Percentiles rank a stretch among this genome's conserved stretches.
Evolutionary conservation across 257 asterid genomes (phyloP).

Genomic region (Solanum arcanum): DNA sequence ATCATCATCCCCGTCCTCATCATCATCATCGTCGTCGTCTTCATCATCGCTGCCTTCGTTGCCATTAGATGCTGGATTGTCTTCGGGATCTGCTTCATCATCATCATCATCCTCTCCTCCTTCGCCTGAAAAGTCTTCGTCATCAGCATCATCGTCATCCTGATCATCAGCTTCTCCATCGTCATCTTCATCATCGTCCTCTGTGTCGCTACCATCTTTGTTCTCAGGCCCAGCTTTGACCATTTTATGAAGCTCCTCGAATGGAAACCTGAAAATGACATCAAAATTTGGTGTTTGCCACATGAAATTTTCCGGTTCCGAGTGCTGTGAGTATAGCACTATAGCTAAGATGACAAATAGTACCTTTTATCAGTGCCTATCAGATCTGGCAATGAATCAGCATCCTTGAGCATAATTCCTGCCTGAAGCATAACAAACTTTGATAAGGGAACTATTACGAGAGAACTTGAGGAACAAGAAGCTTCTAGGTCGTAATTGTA

Average conservation of each 20-base stretch:
- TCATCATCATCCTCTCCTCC: slow-evolving; percentile 47
- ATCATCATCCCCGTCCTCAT: not conserved
- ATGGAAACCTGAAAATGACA: slow-evolving; percentile 38
- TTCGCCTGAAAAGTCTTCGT: slow-evolving; percentile 30
- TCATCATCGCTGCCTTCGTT: not conserved
- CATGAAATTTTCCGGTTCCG: not conserved
- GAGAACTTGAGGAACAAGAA: not conserved
- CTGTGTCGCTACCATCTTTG: slow-evolving; percentile 63
- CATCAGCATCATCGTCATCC: slow-evolving; percentile 63
- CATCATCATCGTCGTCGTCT: not conserved
- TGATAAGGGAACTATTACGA: not conserved
- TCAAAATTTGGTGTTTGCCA: not conserved
- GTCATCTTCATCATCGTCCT: slow-evolving; percentile 68
- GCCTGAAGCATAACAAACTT: slow-evolving; percentile 24
- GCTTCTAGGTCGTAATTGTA: not conserved
- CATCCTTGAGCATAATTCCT: slow-evolving; percentile 28
- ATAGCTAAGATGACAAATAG: not conserved
- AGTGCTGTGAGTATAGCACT: not conserved
- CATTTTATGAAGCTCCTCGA: slow-evolving; percentile 33
- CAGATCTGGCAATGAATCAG: slow-evolving; percentile 19
- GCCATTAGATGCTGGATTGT: not conserved
- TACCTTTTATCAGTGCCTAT: slow-evolving; percentile 35
- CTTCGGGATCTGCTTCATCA: slow-evolving; percentile 40
- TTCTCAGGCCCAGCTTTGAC: slow-evolving; percentile 42
- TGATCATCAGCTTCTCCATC: slow-evolving; percentile 36